Evolutionary conservation across 441 rosid genomes (phyloP).

Genomic region (Erodium chrysanthum): DNA sequence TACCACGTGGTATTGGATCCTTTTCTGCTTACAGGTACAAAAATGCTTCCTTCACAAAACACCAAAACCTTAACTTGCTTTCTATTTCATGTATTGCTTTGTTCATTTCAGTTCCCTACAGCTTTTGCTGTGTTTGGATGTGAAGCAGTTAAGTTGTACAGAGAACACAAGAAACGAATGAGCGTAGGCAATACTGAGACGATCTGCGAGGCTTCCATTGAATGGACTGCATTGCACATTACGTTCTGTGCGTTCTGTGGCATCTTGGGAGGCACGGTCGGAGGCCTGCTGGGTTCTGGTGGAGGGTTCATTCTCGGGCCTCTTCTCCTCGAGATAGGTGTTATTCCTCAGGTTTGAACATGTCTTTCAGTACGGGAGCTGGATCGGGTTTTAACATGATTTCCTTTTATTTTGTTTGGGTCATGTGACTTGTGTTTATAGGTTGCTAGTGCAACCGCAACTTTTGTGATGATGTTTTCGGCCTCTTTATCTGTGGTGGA

Average conservation of each 20-base stretch:
- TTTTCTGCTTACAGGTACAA: conserved; percentile 64
- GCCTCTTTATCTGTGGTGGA: conserved; percentile 86
- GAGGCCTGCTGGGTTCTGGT: no score
- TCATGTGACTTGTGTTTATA: conserved; percentile 15
- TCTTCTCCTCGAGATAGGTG: not conserved
- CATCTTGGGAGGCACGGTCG: no score
- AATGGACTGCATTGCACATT: no score
- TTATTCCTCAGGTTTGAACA: not conserved
- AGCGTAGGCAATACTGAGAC: no score
- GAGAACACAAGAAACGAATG: no score
- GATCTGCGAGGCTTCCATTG: no score
- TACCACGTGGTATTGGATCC: conserved; percentile 60
- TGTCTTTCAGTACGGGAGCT: no score
- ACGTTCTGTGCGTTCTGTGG: no score
- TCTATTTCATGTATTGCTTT: not conserved
- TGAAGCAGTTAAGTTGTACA: no score
- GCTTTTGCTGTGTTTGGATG: conserved; percentile 24
- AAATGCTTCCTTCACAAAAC: not conserved
- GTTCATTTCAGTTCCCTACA: conserved; percentile 46
- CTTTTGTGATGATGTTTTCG: conserved; percentile 94
- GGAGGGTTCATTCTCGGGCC: no score
- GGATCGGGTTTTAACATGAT: no score
- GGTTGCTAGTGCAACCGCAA: conserved; percentile 94
- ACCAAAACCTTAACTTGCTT: not conserved
- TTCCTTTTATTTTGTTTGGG: not conserved